Base-by-base conservation (phyloP, 2,329 filamentous ascomycete species). In the Esteya vermicola region DNA sequence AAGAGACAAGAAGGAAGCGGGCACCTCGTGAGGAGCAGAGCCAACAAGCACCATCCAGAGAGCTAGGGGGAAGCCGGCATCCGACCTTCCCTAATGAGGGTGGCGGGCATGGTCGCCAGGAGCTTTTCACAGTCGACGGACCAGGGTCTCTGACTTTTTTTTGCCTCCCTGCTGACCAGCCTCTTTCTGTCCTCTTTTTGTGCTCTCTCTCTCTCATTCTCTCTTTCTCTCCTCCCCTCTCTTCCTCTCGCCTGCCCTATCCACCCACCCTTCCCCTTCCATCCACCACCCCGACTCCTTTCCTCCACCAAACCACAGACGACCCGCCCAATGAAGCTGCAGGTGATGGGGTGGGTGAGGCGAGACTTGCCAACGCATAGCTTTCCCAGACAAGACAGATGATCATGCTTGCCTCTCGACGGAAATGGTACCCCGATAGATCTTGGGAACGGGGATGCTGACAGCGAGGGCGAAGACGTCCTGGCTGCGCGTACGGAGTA, bases 101-200 rank as follows among this genome's bases (percentile, higher is more conserved):
- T n/a, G 12, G 35, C 13, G 35, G 19, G 25, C 19, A 26, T 21
- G 35, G 33, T n/a, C n/a, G n/a, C n/a, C n/a, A n/a, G n/a, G n/a
- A n/a, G n/a, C n/a, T n/a, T n/a, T n/a, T n/a, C n/a, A n/a, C n/a
- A n/a, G n/a, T n/a, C n/a, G 33, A 34, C 33, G 33, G 33, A 25
- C 25, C 33, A 23, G 20, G 31, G 4, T 33, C 33, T 28, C 26
- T 14, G 26, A 14, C 6, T 13, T 28, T 28, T 14, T 14, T 28
- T n/a, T n/a, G n/a, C 13, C n/a, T 35, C 33, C 34, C 18, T 36
- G 35, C 35, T 36, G 35, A 36, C 35, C 35, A 26, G 28, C 6
- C 12, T 5, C 14, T 7, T 26, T 13, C 25, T 26, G n/a, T n/a
- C n/a, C n/a, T n/a, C n/a, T n/a, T n/a, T n/a, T n/a, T n/a, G n/a